Conservation (phyloP, 768 basidiomycete genomes). For the Termitomyces sp. region DNA sequence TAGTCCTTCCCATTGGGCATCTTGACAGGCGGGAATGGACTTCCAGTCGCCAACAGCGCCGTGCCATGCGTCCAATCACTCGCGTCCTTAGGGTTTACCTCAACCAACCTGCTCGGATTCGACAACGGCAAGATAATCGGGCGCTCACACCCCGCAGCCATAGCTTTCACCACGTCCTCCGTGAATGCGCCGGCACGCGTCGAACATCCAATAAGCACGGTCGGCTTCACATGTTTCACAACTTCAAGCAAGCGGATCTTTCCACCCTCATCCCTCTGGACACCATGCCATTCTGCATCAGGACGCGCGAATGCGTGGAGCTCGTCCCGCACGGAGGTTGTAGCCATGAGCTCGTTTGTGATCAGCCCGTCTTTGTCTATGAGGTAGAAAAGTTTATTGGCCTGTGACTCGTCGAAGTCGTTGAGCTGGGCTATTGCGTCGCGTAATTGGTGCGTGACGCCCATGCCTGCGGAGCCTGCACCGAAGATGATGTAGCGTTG, state of each 20-base stretch:
- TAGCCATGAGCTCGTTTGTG: slow-evolving; percentile 40
- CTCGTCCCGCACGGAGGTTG: slow-evolving; percentile 39
- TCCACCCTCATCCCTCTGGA: slow-evolving; percentile 33
- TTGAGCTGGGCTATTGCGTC: slow-evolving; percentile 69
- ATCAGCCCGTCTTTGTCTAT: slow-evolving; percentile 70
- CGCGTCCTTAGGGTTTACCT: slow-evolving; percentile 70
- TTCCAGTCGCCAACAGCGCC: slow-evolving; percentile 82
- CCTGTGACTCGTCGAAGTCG: slow-evolving; percentile 51
- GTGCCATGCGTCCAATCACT: slow-evolving; percentile 78
- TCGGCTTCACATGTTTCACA: slow-evolving; percentile 71
- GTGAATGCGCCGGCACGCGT: slow-evolving; percentile 78
- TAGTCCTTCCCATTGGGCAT: slow-evolving; percentile 66
- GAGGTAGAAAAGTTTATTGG: slow-evolving; percentile 67
- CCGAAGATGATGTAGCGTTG: slow-evolving; percentile 82
- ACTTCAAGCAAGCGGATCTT: slow-evolving; percentile 63
- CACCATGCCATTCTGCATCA: slow-evolving; percentile 53
- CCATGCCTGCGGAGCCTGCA: slow-evolving; percentile 79
- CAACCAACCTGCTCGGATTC: slow-evolving; percentile 77
- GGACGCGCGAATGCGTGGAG: slow-evolving; percentile 56
- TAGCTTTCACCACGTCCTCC: slow-evolving; percentile 64
- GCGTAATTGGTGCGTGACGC: slow-evolving; percentile 73
- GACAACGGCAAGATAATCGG: slow-evolving; percentile 85
- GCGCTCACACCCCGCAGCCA: slow-evolving; percentile 66
- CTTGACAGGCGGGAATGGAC: slow-evolving; percentile 75
- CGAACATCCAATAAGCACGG: slow-evolving; percentile 82